A percentile compares a stretch with the other conserved stretches of the same genome.
These are phyloP conservation scores for Microdochium bolleyi DNA, from an alignment of 2,329 filamentous ascomycete species.

Conservation along the genomic window DNA sequence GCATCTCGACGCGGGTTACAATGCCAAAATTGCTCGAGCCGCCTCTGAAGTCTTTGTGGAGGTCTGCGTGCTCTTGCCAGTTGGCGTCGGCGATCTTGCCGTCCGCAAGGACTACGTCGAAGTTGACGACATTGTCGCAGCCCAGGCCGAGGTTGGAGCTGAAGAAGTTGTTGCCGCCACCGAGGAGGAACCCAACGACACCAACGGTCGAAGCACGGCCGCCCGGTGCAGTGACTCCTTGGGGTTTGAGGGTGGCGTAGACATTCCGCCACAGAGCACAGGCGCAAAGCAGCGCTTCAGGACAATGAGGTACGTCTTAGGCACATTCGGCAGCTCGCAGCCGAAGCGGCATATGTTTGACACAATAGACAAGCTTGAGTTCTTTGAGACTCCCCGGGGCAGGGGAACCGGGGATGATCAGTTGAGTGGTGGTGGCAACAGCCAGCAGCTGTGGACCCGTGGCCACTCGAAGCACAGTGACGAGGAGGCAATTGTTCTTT, in stretches of 20 bases:
- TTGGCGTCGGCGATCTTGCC: background rate
- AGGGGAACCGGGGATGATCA: too few relatives aligned
- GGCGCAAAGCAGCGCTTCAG: too few relatives aligned
- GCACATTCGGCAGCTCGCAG: background rate
- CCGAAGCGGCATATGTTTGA: background rate
- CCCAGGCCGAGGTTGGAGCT: background rate
- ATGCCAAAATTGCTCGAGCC: slow-evolving; percentile 36
- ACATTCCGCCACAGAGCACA: background rate
- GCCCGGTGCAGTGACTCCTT: background rate
- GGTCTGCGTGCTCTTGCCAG: slow-evolving; percentile 1
- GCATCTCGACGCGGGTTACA: slow-evolving; percentile 20
- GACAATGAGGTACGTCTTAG: background rate
- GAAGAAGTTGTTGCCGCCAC: background rate
- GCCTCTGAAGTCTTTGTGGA: slow-evolving; percentile 35
- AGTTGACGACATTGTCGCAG: background rate
- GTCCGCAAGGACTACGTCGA: background rate
- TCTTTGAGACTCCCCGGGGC: background rate
- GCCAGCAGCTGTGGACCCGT: too few relatives aligned
- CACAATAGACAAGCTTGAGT: background rate
- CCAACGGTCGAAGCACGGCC: background rate
- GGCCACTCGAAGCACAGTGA: too few relatives aligned
- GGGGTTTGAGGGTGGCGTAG: background rate
- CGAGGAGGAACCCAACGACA: background rate
- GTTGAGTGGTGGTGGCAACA: too few relatives aligned
- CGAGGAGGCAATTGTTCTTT: too few relatives aligned